Evolutionary conservation across 306 rosid species (phyloP).

Genomic region (Senna tora): DNA sequence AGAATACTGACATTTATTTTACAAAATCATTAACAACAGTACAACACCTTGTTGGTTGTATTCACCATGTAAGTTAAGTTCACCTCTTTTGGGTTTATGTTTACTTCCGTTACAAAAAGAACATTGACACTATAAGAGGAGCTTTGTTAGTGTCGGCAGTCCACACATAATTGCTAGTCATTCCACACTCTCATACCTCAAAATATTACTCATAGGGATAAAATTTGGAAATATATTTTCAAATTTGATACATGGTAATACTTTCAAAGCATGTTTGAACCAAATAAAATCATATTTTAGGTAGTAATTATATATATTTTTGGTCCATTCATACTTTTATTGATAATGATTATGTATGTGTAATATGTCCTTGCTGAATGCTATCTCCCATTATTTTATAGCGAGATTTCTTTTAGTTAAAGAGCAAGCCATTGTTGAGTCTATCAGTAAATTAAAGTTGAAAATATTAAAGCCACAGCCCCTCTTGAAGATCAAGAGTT

Average conservation of each 20-base stretch:
- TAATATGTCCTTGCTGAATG: too few species aligned
- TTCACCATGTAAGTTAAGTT: background rate
- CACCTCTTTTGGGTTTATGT: background rate
- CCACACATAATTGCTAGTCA: background rate
- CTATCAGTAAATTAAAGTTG: background rate
- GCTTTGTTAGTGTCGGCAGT: background rate
- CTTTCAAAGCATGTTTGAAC: background rate
- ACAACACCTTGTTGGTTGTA: background rate
- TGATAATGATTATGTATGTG: background rate
- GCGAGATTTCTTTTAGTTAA: background rate
- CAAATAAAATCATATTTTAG: background rate
- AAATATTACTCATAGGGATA: background rate
- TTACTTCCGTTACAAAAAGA: background rate
- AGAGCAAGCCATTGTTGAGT: background rate
- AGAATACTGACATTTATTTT: background rate
- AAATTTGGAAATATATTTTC: background rate
- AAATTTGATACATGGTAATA: background rate
- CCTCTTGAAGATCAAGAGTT: background rate
- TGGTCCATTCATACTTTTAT: background rate
- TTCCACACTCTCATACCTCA: background rate
- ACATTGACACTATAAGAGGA: background rate
- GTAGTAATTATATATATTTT: background rate
- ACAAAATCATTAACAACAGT: background rate
- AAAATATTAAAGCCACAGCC: background rate
- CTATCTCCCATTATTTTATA: too few species aligned